These are phyloP conservation scores for Pichia occidentalis DNA, from an alignment of 805 yeast genomes.

Conservation along the genomic window DNA sequence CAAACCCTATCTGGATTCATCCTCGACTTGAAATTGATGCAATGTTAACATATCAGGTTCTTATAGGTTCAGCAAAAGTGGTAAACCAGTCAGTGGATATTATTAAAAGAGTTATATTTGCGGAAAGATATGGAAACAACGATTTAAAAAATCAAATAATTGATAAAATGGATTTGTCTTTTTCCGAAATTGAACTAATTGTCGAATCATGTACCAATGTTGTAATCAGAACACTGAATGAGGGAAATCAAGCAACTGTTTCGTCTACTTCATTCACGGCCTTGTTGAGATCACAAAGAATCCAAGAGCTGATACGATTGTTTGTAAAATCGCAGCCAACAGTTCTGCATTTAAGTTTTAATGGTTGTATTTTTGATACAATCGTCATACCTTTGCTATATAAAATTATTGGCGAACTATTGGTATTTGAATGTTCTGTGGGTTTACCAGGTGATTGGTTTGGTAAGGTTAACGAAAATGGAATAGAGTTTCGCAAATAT, in stretches of 20 bases:
- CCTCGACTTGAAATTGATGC: slow-evolving; percentile 29
- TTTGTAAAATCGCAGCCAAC: slow-evolving; percentile 21
- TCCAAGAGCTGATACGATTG: slow-evolving; percentile 21
- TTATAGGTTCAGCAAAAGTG: slow-evolving; percentile 21
- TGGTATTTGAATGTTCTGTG: slow-evolving; percentile 15
- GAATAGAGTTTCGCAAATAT: slow-evolving; percentile 15
- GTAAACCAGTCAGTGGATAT: slow-evolving; percentile 18
- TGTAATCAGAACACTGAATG: slow-evolving; percentile 18
- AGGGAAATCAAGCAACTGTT: slow-evolving; percentile 3
- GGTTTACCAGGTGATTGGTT: slow-evolving; percentile 11
- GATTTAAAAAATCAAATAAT: slow-evolving; percentile 18
- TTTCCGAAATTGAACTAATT: not conserved
- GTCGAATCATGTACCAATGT: slow-evolving; percentile 12
- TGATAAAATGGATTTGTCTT: slow-evolving; percentile 18
- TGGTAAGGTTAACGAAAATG: slow-evolving; percentile 7
- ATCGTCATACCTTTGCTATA: slow-evolving; percentile 22
- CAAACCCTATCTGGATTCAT: slow-evolving; percentile 31
- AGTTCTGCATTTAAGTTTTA: slow-evolving; percentile 19
- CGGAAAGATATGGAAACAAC: slow-evolving; percentile 19
- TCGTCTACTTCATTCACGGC: slow-evolving; percentile 16
- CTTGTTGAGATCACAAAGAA: slow-evolving; percentile 16
- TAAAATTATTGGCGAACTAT: slow-evolving; percentile 22
- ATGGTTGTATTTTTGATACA: slow-evolving; percentile 22
- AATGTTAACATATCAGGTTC: slow-evolving; percentile 24
- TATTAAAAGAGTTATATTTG: slow-evolving; percentile 24